These are phyloP conservation scores for Vitis rotundifolia DNA, from an alignment of 164 flowering plant genomes.

Conservation along the genomic window DNA sequence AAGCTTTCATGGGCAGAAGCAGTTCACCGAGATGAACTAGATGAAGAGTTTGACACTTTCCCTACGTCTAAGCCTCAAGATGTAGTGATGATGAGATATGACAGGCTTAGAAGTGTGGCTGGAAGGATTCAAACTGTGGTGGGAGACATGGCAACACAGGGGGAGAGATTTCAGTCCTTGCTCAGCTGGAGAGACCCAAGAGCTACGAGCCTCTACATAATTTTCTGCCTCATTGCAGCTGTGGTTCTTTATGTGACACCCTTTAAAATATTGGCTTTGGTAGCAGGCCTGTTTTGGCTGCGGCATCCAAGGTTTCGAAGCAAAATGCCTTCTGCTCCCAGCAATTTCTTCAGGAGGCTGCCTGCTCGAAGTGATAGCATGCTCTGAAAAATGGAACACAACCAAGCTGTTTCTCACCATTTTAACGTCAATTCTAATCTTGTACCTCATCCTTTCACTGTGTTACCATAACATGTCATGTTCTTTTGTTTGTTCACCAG, in stretches of 20 bases:
- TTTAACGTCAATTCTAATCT: background rate
- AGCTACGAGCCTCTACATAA: conserved; percentile 56
- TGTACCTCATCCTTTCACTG: background rate
- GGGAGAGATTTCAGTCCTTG: conserved; percentile 53
- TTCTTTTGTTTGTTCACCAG: no score
- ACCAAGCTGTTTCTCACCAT: background rate
- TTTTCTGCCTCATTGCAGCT: conserved; percentile 57
- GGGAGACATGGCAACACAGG: conserved; percentile 72
- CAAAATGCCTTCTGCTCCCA: conserved; percentile 60
- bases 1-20: conserved; percentile 73
- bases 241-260: conserved; percentile 57
- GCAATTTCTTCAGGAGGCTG: conserved; percentile 58
- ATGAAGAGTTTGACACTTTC: conserved; percentile 66
- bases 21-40: conserved; percentile 61
- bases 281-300: conserved; percentile 43
- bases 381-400: conserved; percentile 26
- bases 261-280: conserved; percentile 35
- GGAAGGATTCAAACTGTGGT: conserved; percentile 71
- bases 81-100: conserved; percentile 60
- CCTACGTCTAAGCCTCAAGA: conserved; percentile 57
- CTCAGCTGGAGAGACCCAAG: conserved; percentile 78
- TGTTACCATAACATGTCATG: no score
- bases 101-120: conserved; percentile 70
- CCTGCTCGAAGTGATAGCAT: conserved; percentile 58
- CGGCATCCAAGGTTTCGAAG: conserved; percentile 63